phyloP scores from a whole-genome alignment of 2,329 filamentous ascomycete species.

The Meredithiella fracta region DNA sequence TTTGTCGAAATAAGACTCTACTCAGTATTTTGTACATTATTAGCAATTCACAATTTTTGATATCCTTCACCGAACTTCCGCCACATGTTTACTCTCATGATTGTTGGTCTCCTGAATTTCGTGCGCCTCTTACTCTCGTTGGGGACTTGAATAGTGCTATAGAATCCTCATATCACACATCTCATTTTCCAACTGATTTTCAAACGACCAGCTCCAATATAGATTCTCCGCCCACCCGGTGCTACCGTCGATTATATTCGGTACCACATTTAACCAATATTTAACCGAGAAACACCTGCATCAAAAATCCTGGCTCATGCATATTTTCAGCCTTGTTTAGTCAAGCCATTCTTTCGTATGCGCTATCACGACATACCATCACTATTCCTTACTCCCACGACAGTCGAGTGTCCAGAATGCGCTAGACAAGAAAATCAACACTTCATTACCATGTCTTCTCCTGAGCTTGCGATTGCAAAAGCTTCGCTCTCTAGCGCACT shows the following conservation, averaged over 20 bases:
- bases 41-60: neutral
- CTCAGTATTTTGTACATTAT: conserved; percentile 1
- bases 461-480: conserved; percentile 61
- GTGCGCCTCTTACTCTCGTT: no score
- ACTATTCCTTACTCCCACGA: neutral
- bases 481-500: conserved; percentile 60
- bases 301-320: neutral
- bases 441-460: conserved; percentile 27
- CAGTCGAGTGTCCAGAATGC: neutral
- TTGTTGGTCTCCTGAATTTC: no score
- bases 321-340: conserved; percentile 11
- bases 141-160: no score
- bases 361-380: neutral
- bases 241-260: neutral
- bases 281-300: neutral
- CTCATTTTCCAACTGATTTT: no score
- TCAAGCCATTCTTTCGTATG: neutral
- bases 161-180: no score
- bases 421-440: neutral
- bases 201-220: neutral
- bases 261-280: neutral
- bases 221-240: neutral
- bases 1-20: no score
- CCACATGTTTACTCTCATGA: no score
- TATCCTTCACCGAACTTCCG: neutral